Evolutionary conservation across 108 stramenopile genomes (phyloP), one percentile per base, ranked within the genome.

Genomic region (Skeletonema tropicum): DNA sequence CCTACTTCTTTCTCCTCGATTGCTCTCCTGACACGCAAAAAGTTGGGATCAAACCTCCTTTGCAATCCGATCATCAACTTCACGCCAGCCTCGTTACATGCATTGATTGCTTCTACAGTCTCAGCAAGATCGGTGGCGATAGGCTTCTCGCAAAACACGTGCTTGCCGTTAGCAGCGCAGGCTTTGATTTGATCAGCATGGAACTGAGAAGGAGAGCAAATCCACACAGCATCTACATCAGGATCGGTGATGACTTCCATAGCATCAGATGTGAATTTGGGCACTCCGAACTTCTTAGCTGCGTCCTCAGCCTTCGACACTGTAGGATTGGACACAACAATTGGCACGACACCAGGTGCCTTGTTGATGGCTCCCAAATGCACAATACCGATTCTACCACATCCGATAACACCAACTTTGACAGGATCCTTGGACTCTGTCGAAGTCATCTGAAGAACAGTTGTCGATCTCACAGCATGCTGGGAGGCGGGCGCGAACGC

Each of bases 131-230:
- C 96, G 29, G 96, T 97, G 29, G 97, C 97, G 66, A 98, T 90
- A 21, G 97, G 97, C 76, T 98, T 98, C 85, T 98, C 97, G 78
- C 97, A 97, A 67, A 98, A 98, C 48, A 98, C 94, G 75, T 97
- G 93, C 80, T 98, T 98, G 31, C 90, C 90, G 78, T 92, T 89
- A 8, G 94, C 95, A 59, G 97, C 97, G 61, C 89, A 88, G 11
- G 91, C 90, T 83, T 92, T 92, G 77, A 98, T 97, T 82, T 97
- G 97, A 41, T 96, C 95, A 29, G 96, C 97, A 86, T 98, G 97
- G 83, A 57, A 94, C 59, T 87, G 85, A 31, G 92, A 94, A 8
- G 97, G 97, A 29, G 96, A 97, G 83, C 97, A 98, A 74, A 98
- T 97, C 97, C 97, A 98, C 11, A 98, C 96, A 30, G 97, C 97